These are phyloP conservation scores for Starmerella kuoi DNA, from an alignment of 805 yeast genomes.

Conservation along the genomic window DNA sequence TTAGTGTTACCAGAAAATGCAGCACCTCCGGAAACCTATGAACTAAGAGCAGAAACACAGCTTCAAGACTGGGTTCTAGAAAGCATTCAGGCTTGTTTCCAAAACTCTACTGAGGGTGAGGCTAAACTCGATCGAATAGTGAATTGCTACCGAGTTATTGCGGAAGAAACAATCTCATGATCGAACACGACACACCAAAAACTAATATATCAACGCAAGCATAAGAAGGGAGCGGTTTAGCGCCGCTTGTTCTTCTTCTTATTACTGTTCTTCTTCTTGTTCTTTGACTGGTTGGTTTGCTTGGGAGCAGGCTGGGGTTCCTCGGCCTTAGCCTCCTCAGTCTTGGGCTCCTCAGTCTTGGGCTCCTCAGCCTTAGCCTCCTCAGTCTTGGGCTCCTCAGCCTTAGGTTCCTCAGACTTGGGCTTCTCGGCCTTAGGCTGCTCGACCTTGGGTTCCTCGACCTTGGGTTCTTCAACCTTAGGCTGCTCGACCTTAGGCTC, in stretches of 20 bases:
- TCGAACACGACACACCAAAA: background rate
- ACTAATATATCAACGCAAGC: too few relatives aligned
- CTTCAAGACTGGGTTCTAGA: background rate
- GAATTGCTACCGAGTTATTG: background rate
- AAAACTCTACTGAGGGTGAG: background rate
- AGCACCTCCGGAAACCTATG: background rate
- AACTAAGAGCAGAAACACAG: background rate
- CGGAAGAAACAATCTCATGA: background rate
- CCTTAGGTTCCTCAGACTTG: background rate
- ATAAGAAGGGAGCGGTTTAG: background rate
- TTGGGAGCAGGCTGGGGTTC: background rate
- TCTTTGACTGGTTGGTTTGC: background rate
- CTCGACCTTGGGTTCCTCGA: background rate
- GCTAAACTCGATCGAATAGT: background rate
- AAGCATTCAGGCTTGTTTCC: background rate
- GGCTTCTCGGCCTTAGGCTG: background rate
- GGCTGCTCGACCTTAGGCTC: background rate
- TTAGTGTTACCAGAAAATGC: conserved; percentile 1
- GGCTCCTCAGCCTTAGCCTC: background rate
- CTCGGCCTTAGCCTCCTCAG: background rate
- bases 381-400: background rate
- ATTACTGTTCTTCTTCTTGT: conserved; percentile 3
- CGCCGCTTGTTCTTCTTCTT: conserved; percentile 6
- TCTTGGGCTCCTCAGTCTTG: background rate
- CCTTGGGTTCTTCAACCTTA: background rate